Conservation (phyloP, 805 yeast genomes). For the Starmerella tilneyi region DNA sequence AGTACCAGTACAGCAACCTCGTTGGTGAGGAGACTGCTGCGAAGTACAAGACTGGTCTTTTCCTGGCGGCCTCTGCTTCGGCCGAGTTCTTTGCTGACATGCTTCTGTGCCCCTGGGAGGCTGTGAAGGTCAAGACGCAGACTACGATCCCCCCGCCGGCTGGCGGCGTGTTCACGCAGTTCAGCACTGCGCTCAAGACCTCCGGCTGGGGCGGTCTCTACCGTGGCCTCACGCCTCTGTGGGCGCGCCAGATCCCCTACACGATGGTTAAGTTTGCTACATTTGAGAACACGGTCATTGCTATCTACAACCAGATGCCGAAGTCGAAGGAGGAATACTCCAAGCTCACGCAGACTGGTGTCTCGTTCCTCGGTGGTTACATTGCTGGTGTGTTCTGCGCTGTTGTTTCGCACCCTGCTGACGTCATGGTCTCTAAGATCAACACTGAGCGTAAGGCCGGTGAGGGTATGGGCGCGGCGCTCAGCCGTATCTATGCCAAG, state of each 20-base stretch:
- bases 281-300: constrained; percentile 80
- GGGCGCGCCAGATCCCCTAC: constrained; percentile 95
- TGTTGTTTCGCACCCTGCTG: constrained; percentile 91
- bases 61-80: constrained; percentile 73
- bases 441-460: constrained; percentile 56
- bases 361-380: constrained; percentile 89
- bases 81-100: constrained; percentile 92
- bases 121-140: constrained; percentile 87
- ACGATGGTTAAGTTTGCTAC: constrained; percentile 95
- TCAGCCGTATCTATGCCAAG: constrained; percentile 58
- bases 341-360: constrained; percentile 75
- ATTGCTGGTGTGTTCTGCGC: constrained; percentile 97
- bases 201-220: constrained; percentile 71
- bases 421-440: constrained; percentile 90
- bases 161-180: constrained; percentile 53
- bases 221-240: constrained; percentile 80
- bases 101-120: constrained; percentile 84
- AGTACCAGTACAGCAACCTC: constrained; percentile 58
- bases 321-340: constrained; percentile 62
- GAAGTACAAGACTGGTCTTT: constrained; percentile 62
- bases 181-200: constrained; percentile 50
- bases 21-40: constrained; percentile 53
- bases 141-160: constrained; percentile 85
- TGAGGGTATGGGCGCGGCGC: constrained; percentile 58
- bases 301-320: constrained; percentile 63